phyloP scores from a whole-genome alignment of 352 stramenopile species.

The Phytophthora meadii region DNA sequence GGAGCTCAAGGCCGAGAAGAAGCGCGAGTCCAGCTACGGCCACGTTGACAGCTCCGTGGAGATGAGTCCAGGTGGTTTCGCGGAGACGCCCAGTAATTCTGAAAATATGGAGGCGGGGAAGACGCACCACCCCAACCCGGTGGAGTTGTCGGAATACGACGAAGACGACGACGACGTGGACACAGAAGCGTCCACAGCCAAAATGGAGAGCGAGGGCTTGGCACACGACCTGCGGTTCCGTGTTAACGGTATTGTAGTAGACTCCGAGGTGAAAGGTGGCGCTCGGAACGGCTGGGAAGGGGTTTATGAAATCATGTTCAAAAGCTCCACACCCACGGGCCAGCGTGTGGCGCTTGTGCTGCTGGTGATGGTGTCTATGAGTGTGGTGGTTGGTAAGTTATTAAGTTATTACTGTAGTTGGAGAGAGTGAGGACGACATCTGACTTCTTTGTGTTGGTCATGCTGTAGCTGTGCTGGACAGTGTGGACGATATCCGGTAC shows the following conservation, averaged over 20 bases:
- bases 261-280: constrained; percentile 76
- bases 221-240: constrained; percentile 62
- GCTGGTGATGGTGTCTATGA: constrained; percentile 77
- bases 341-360: constrained; percentile 66
- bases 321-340: constrained; percentile 63
- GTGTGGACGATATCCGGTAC: constrained; percentile 67
- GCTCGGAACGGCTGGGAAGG: constrained; percentile 51
- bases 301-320: constrained; percentile 78
- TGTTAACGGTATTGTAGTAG: constrained; percentile 81
- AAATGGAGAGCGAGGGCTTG: constrained; percentile 24
- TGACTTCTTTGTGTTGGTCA: constrained; percentile 47
- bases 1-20: constrained; percentile 63
- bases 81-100: constrained; percentile 27
- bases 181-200: constrained; percentile 26
- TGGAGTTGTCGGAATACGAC: constrained; percentile 17
- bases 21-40: constrained; percentile 43
- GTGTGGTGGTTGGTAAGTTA: constrained; percentile 64
- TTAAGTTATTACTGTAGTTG: constrained; percentile 22
- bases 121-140: constrained; percentile 26
- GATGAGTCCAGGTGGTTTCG: constrained; percentile 48
- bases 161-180: constrained; percentile 35
- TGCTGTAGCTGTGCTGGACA: constrained; percentile 70
- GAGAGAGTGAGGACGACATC: neutral
- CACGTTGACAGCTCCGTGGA: constrained; percentile 56
- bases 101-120: constrained; percentile 46